Percentiles rank a stretch among this genome's conserved stretches.
Evolutionary conservation across 2,329 filamentous ascomycete species (phyloP).

Genomic region (Trichoderma guizhouense): DNA sequence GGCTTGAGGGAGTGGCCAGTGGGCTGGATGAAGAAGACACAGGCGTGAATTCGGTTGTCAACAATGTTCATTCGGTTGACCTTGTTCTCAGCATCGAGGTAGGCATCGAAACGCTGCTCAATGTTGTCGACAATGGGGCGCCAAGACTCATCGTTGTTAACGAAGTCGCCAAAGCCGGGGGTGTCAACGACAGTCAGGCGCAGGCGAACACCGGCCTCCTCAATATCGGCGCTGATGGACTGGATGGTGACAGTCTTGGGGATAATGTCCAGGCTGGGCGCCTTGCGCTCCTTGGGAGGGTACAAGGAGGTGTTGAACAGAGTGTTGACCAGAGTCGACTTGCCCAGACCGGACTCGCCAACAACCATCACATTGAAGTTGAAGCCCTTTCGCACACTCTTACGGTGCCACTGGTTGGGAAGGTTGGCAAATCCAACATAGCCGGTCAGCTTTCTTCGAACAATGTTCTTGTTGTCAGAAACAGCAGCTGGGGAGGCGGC

Average conservation of each 20-base stretch:
- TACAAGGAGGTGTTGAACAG: constrained; percentile 99
- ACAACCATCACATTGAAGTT: constrained; percentile 99
- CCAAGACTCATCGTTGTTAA: constrained; percentile 99
- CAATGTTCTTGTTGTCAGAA: constrained; percentile 85
- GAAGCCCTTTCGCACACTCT: constrained; percentile 99
- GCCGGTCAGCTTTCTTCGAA: constrained; percentile 95
- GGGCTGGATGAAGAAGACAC: constrained; percentile 99
- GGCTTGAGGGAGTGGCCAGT: constrained; percentile 98
- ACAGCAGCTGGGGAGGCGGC: constrained; percentile 42
- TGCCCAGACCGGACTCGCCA: constrained; percentile 98
- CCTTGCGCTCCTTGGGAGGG: constrained; percentile 97
- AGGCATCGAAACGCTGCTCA: constrained; percentile 97
- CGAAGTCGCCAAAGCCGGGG: constrained; percentile 96
- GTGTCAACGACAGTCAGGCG: constrained; percentile 96
- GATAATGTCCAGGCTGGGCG: constrained; percentile 94
- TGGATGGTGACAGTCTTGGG: constrained; percentile 97
- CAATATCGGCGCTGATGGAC: constrained; percentile 93
- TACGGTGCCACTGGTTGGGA: constrained; percentile 99
- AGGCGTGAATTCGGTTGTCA: constrained; percentile 97
- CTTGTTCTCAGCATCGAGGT: constrained; percentile 99
- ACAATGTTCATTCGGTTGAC: constrained; percentile 99
- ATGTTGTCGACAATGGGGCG: constrained; percentile 99
- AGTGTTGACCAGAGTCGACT: constrained; percentile 98
- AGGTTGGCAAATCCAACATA: constrained; percentile 99
- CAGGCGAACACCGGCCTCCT: constrained; percentile 96